Evolutionary conservation across 176 grass and related monocot genomes (phyloP), one percentile per base, ranked within the genome.

Genomic region (Aegilops tauschii): DNA sequence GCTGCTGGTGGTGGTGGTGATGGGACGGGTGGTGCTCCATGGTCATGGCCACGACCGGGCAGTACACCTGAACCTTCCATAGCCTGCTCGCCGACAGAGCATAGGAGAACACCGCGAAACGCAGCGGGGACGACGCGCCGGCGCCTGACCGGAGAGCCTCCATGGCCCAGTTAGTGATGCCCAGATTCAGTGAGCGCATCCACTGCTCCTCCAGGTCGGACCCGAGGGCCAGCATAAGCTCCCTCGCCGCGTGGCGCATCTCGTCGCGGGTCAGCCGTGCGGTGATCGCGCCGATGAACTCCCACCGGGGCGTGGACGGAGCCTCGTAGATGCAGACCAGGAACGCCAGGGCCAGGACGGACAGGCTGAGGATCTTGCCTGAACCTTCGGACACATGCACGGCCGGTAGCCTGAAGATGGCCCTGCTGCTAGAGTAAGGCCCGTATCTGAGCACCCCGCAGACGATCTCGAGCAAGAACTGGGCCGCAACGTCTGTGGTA

Each of bases 21-120:
- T 70, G 72, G 0, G 77, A 80, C 4, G 87, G 47, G 80, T 89
- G 25, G 80, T 90, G 21, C 78, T 91, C 91, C 31, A 88, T 75
- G 87, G 25, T 14, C 92, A 94, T 95, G 75, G 85, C 91, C 13
- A 91, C 87, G 21, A 95, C 68, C 3, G 95, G 92, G 87, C 89
- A 88, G 84, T 95, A 97, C 29, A 91, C 5, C 83, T 91, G 89
- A 34, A 97, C 85, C 82, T 97, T 97, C 92, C 95, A 97, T 65
- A 91, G 80, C 36, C 80, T 86, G 70, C 69, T 88, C 5, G 70
- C 87, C 4, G 87, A 95, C 37, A 90, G 49, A 54, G 92, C 85
- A 28, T 97, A 93, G 2, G 90, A 91, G 69, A 95, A 97, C 45
- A 82, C 63, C 39, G 61, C 45, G 23, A 86, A 86, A 40, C 69